These are phyloP conservation scores for Nakazawaea siamensis DNA, from an alignment of 805 yeast species.

Conservation along the genomic window DNA sequence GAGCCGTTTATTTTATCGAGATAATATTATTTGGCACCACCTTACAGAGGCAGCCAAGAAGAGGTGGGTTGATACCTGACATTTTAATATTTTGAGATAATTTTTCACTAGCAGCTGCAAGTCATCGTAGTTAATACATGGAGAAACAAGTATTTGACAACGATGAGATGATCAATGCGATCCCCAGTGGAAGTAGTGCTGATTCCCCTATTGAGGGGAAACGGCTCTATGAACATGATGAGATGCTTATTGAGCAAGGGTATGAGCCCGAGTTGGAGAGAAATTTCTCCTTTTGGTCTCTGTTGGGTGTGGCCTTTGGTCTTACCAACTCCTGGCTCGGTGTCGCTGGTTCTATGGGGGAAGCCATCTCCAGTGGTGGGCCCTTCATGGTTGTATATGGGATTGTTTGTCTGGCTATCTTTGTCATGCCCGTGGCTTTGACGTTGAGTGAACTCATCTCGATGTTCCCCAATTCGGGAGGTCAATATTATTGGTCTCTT, in stretches of 20 bases:
- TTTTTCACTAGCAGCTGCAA: no score
- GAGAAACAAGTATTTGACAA: no score
- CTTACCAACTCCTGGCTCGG: constrained; percentile 27
- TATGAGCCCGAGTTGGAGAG: constrained; percentile 53
- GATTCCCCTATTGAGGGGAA: no score
- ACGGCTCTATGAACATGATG: neutral
- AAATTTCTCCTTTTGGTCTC: constrained; percentile 42
- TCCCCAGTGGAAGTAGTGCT: no score
- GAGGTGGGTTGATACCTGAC: no score
- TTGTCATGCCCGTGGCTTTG: constrained; percentile 18
- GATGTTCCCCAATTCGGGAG: constrained; percentile 24
- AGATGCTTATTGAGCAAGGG: constrained; percentile 23
- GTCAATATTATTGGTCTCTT: constrained; percentile 25
- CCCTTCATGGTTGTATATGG: constrained; percentile 31
- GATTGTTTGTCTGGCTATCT: constrained; percentile 23
- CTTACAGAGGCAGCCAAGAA: no score
- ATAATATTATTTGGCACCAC: no score
- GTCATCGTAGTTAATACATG: no score
- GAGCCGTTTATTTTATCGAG: no score
- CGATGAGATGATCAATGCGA: no score
- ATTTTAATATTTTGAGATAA: no score
- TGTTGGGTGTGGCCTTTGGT: constrained; percentile 52
- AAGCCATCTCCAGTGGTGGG: constrained; percentile 29
- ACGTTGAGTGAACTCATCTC: constrained; percentile 18
- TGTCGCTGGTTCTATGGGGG: constrained; percentile 26